Percentiles rank a stretch among this genome's conserved stretches.
These are phyloP conservation scores for Clonostachys sp. DNA, from an alignment of 2,329 filamentous ascomycete species.

Conservation along the genomic window DNA sequence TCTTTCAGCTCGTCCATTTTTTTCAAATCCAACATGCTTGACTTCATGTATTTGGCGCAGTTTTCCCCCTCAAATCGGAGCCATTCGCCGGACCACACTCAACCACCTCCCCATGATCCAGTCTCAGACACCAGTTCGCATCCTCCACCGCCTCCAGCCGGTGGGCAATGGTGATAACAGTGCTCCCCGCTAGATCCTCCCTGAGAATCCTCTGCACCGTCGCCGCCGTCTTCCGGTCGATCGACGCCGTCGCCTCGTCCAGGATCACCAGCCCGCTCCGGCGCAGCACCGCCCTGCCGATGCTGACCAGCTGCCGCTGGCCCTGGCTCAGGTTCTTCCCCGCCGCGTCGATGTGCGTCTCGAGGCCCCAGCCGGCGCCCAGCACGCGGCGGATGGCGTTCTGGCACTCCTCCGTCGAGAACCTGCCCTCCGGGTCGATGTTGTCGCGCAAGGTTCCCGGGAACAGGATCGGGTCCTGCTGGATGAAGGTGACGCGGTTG, in stretches of 20 bases:
- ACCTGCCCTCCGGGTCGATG: conserved; percentile 62
- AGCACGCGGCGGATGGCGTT: conserved; percentile 56
- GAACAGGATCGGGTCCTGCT: conserved; percentile 60
- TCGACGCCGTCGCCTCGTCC: conserved; percentile 62
- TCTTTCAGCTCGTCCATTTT: too few species aligned
- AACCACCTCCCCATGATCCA: conserved; percentile 47
- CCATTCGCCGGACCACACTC: conserved; percentile 35
- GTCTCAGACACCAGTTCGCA: conserved; percentile 47
- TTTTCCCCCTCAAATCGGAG: too few species aligned
- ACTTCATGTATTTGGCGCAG: too few species aligned
- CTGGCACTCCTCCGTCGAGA: conserved; percentile 44
- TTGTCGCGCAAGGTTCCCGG: conserved; percentile 57
- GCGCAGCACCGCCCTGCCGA: conserved; percentile 55
- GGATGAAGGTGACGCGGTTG: conserved; percentile 56
- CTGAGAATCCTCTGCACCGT: conserved; percentile 53
- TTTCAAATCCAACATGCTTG: too few species aligned
- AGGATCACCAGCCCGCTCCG: conserved; percentile 56
- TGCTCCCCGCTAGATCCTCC: conserved; percentile 48
- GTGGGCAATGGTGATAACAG: conserved; percentile 64
- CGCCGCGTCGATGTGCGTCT: conserved; percentile 50
- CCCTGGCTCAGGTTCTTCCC: conserved; percentile 60
- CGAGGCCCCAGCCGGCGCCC: conserved; percentile 38
- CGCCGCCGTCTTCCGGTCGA: conserved; percentile 54
- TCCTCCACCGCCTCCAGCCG: conserved; percentile 57
- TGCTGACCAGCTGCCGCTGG: conserved; percentile 57